Evolutionary conservation across 331 rosid species (phyloP).

Genomic region (Acacia pycnantha): DNA sequence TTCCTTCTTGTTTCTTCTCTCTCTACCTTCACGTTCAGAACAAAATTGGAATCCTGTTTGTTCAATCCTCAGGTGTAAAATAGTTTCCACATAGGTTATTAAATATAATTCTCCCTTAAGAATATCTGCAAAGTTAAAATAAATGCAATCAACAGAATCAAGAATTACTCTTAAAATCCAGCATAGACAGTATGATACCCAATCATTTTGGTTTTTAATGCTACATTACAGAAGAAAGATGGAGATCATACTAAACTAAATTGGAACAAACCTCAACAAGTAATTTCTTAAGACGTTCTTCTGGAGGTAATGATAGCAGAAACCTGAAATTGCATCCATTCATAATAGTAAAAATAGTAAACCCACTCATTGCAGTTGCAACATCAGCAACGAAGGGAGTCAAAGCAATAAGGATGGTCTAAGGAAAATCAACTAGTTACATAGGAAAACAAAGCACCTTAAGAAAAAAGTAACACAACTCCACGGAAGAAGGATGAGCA

Average conservation of each 20-base stretch:
- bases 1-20: background rate
- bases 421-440: background rate
- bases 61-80: background rate
- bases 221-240: slow-evolving; percentile 15
- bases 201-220: slow-evolving; percentile 12
- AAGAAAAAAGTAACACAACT: background rate
- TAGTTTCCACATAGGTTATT: background rate
- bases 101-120: background rate
- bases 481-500: background rate
- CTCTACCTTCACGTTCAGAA: background rate
- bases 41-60: background rate
- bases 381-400: slow-evolving; percentile 2
- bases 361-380: background rate
- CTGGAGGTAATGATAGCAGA: slow-evolving; percentile 68
- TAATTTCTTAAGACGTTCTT: slow-evolving; percentile 73
- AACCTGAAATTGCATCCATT: slow-evolving; percentile 49
- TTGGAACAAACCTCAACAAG: slow-evolving; percentile 72
- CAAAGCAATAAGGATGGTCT: slow-evolving; percentile 3
- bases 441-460: background rate
- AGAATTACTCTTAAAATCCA: slow-evolving; percentile 4
- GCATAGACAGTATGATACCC: slow-evolving; percentile 8
- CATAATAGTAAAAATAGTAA: slow-evolving; percentile 9
- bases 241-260: slow-evolving; percentile 23
- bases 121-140: slow-evolving; percentile 2
- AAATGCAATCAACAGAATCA: slow-evolving; percentile 19